Percentiles rank a stretch among this genome's conserved stretches.
Evolutionary conservation across 495 filamentous ascomycete genomes (phyloP).

Genomic region (Rostrohypoxylon terebratum): DNA sequence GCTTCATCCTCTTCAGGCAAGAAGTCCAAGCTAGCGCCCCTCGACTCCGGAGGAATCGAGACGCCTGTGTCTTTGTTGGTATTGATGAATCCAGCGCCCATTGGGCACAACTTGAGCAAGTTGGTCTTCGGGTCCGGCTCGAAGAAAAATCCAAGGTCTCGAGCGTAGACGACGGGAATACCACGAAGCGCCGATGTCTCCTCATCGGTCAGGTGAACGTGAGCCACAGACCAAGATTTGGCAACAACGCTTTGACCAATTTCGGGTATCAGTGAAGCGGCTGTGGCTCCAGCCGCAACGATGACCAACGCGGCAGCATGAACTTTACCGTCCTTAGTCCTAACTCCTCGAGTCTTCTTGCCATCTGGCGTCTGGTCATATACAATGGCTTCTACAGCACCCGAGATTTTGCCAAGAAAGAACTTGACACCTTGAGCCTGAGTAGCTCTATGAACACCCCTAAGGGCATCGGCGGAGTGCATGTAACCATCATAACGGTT

Average conservation of each 20-base stretch:
- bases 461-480: slow-evolving; percentile 59
- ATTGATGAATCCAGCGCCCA: slow-evolving; percentile 66
- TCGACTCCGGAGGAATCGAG: slow-evolving; percentile 32
- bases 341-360: slow-evolving; percentile 10
- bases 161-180: slow-evolving; percentile 63
- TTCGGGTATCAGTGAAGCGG: slow-evolving; percentile 16
- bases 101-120: slow-evolving; percentile 65
- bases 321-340: slow-evolving; percentile 3
- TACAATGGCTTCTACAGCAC: slow-evolving; percentile 14
- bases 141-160: slow-evolving; percentile 68
- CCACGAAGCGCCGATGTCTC: slow-evolving; percentile 61
- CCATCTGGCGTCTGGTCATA: slow-evolving; percentile 8
- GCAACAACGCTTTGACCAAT: slow-evolving; percentile 56
- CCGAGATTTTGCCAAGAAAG: slow-evolving; percentile 12
- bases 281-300: slow-evolving; percentile 16
- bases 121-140: slow-evolving; percentile 65
- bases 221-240: slow-evolving; percentile 65
- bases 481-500: slow-evolving; percentile 66
- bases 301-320: slow-evolving; percentile 20
- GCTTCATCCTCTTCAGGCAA: slow-evolving; percentile 62
- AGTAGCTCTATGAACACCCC: slow-evolving; percentile 33
- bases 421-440: slow-evolving; percentile 45
- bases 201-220: slow-evolving; percentile 62
- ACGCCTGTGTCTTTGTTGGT: slow-evolving; percentile 38
- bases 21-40: slow-evolving; percentile 51